phyloP scores from a whole-genome alignment of 441 rosid species.

The Adansonia madagascariensis region DNA sequence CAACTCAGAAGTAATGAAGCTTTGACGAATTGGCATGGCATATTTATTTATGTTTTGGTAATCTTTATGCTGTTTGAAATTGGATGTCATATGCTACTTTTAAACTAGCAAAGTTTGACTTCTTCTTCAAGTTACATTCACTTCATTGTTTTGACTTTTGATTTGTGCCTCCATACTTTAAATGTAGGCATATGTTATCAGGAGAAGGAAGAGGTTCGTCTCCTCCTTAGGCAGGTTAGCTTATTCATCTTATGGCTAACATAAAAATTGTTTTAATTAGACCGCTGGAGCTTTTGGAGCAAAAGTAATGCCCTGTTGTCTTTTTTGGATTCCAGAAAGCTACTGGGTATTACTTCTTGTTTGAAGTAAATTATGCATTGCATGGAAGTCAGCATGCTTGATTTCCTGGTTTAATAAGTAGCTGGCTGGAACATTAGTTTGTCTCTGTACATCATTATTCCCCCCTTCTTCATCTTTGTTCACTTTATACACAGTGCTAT shows the following conservation, averaged over 20 bases:
- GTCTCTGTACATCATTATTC: neutral
- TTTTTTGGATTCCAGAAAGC: conserved; percentile 14
- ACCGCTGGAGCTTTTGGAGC: neutral
- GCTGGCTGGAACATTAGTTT: conserved; percentile 2
- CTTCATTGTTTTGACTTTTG: conserved; percentile 27
- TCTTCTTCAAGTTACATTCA: neutral
- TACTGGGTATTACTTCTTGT: neutral
- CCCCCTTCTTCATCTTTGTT: neutral
- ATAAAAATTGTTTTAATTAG: conserved; percentile 9
- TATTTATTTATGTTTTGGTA: neutral
- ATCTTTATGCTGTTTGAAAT: conserved; percentile 30
- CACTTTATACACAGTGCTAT: neutral
- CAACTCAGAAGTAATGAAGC: neutral
- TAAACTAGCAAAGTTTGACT: conserved; percentile 25
- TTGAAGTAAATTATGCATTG: neutral
- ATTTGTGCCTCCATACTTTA: conserved; percentile 20
- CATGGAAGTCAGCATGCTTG: neutral
- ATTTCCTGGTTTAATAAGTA: neutral
- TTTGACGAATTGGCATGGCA: neutral
- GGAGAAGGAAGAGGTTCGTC: conserved; percentile 96
- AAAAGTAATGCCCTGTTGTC: conserved; percentile 3
- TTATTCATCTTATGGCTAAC: conserved; percentile 21
- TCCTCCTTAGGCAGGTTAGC: conserved; percentile 84
- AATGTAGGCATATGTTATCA: conserved; percentile 74
- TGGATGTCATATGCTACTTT: neutral